A percentile compares a stretch with the other conserved stretches of the same genome.
Conservation (phyloP, 2,329 filamentous ascomycete species). For the Madurella mycetomatis region DNA sequence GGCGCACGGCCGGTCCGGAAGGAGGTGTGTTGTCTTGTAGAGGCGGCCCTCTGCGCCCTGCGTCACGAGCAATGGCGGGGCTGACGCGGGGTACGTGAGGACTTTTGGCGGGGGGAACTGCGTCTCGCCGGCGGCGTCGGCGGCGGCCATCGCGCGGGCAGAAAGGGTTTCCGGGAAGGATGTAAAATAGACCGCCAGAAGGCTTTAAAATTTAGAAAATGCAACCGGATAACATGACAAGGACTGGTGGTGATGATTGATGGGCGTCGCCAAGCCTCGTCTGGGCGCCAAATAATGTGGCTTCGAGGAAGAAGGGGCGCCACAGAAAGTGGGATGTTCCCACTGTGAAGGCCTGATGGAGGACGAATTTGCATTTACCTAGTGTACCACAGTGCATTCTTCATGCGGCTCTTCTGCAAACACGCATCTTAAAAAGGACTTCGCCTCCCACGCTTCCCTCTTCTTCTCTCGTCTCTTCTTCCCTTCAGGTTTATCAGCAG, state of each 20-base stretch:
- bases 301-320: not conserved
- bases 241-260: not conserved
- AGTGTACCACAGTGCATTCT: not conserved
- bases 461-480: not conserved
- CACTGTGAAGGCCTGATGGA: not conserved
- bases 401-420: not conserved
- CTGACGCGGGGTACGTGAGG: constrained; percentile 58
- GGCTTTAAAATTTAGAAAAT: not conserved
- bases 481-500: not conserved
- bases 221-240: not conserved
- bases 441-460: not conserved
- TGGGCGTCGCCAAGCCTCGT: not conserved
- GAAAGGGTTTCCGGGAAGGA: too few relatives aligned
- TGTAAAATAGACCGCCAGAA: too few relatives aligned
- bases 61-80: constrained; percentile 66
- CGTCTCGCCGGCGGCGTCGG: not conserved
- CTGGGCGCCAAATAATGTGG: too few relatives aligned
- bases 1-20: constrained; percentile 63
- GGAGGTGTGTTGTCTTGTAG: constrained; percentile 79
- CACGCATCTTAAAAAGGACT: not conserved
- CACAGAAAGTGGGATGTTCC: constrained; percentile 10
- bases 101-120: constrained; percentile 52
- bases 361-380: not conserved
- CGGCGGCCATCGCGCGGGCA: not conserved
- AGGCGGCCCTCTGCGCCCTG: constrained; percentile 96